Percentiles rank a stretch among this genome's conserved stretches.
These are phyloP conservation scores for Dipteronia sinensis DNA, from an alignment of 345 rosid species.

Conservation along the genomic window DNA sequence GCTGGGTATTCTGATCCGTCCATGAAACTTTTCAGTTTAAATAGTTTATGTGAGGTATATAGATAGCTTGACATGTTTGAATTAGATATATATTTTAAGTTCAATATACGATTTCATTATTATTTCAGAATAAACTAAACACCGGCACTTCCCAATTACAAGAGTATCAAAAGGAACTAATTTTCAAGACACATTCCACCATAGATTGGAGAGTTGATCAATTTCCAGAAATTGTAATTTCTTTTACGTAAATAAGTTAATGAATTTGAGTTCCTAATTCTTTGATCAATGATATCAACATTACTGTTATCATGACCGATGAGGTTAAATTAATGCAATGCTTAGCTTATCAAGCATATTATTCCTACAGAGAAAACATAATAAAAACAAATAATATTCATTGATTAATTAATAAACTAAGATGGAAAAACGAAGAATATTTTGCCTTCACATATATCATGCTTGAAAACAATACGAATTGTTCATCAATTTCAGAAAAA, in stretches of 20 bases:
- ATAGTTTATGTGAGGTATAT: background rate
- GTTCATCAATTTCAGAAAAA: no score
- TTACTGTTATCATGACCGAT: slow-evolving; percentile 1
- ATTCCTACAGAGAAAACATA: no score
- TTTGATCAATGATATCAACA: slow-evolving; percentile 1
- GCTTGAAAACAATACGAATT: no score
- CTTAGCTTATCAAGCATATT: no score
- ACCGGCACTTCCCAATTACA: slow-evolving; percentile 26
- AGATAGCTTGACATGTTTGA: background rate
- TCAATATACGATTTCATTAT: background rate
- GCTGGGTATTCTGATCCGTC: background rate
- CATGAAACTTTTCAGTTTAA: background rate
- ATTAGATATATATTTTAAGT: background rate
- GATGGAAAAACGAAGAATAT: no score
- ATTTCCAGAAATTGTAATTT: slow-evolving; percentile 66
- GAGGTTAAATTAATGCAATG: no score
- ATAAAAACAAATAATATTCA: no score
- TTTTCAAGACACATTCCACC: slow-evolving; percentile 77
- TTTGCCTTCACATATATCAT: no score
- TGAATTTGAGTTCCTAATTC: background rate
- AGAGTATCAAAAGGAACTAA: slow-evolving; percentile 81
- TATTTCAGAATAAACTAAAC: background rate
- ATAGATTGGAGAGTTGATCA: slow-evolving; percentile 57
- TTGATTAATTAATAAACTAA: no score
- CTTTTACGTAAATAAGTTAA: slow-evolving; percentile 17